phyloP scores from a whole-genome alignment of 805 yeast genomes.

The Isabelozyma heimii region DNA sequence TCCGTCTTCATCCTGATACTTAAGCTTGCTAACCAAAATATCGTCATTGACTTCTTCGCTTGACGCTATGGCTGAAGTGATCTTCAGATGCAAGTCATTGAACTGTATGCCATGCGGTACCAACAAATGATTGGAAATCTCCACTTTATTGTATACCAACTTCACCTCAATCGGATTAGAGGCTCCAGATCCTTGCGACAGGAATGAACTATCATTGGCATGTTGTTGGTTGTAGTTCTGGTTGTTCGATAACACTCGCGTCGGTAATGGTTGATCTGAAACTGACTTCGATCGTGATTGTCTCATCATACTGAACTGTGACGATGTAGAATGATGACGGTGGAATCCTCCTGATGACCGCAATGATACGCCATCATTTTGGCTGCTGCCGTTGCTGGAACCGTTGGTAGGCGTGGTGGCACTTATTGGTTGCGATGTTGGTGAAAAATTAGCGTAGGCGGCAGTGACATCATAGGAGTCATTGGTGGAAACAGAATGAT shows the following conservation, averaged over 20 bases:
- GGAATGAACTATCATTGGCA: constrained; percentile 14
- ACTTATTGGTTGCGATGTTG: constrained; percentile 2
- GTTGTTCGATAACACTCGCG: constrained; percentile 11
- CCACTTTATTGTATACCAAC: constrained; percentile 30
- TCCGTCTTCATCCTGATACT: constrained; percentile 93
- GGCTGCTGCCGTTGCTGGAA: neutral
- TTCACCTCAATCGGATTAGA: constrained; percentile 18
- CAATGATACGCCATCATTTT: constrained; percentile 11
- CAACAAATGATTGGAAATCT: constrained; percentile 22
- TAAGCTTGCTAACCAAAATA: constrained; percentile 53
- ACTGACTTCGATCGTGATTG: constrained; percentile 22
- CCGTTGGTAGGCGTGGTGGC: neutral
- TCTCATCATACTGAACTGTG: constrained; percentile 44
- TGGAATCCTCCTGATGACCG: constrained; percentile 29
- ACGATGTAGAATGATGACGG: constrained; percentile 42
- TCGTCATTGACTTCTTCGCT: constrained; percentile 54
- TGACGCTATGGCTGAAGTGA: constrained; percentile 47
- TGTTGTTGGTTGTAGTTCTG: neutral
- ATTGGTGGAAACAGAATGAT: constrained; percentile 19
- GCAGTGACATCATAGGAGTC: constrained; percentile 24
- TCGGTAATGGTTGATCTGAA: constrained; percentile 14
- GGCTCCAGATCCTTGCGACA: constrained; percentile 8
- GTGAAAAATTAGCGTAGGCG: constrained; percentile 14
- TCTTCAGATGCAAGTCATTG: constrained; percentile 61
- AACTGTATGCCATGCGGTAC: constrained; percentile 30